Conservation (phyloP, 192 early-diverging fungal species). For the Thamnidium elegans region DNA sequence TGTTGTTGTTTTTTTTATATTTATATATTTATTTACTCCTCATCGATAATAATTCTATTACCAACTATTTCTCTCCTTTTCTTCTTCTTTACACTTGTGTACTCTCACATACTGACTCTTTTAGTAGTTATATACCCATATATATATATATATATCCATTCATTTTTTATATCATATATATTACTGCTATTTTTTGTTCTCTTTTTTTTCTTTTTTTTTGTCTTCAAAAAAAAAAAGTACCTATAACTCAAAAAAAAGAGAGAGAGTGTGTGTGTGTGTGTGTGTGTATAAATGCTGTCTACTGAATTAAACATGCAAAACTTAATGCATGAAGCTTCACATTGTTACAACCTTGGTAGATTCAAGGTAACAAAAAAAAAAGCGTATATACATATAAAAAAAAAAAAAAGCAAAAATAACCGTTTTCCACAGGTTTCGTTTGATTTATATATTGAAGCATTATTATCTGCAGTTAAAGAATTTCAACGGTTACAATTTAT, state of each 20-base stretch:
- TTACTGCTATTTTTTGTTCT: too few relatives aligned
- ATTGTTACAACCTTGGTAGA: constrained; percentile 3
- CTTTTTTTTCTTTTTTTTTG: not conserved
- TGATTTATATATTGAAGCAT: constrained; percentile 42
- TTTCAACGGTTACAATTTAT: constrained; percentile 47
- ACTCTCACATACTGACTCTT: too few relatives aligned
- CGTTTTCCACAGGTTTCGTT: constrained; percentile 18
- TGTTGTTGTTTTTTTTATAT: too few relatives aligned
- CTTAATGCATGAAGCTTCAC: constrained; percentile 8
- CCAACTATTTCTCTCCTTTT: too few relatives aligned
- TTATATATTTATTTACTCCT: too few relatives aligned
- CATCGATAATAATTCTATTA: too few relatives aligned
- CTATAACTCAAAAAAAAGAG: not conserved
- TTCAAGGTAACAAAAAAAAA: constrained; percentile 6
- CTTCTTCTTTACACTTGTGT: too few relatives aligned
- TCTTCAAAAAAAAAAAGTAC: not conserved
- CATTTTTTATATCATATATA: too few relatives aligned
- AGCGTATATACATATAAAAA: not conserved
- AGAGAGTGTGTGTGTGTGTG: not conserved
- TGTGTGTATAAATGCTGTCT: not conserved
- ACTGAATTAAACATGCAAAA: constrained; percentile 1
- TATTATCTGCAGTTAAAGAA: constrained; percentile 39
- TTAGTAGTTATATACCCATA: too few relatives aligned
- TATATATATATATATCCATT: too few relatives aligned
- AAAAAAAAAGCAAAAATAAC: not conserved